Evolutionary conservation across 352 stramenopile genomes (phyloP).

Genomic region (Phytophthora tubulina): DNA sequence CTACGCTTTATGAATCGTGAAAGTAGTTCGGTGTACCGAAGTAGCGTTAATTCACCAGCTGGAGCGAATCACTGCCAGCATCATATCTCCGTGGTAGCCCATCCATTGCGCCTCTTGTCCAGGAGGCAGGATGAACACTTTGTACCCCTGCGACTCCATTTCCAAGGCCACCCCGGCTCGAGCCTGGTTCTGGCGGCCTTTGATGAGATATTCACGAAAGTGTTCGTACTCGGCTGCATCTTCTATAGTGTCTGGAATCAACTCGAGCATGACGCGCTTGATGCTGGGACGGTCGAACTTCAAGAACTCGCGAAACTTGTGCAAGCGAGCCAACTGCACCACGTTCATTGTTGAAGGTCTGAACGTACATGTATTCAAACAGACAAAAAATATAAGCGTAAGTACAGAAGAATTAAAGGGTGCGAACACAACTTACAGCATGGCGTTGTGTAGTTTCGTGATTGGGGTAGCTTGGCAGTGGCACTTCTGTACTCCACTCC

Average conservation of each 20-base stretch:
- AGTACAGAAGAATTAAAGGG: not conserved
- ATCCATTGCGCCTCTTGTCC: conserved; percentile 57
- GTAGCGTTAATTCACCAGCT: conserved; percentile 26
- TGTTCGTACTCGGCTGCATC: conserved; percentile 63
- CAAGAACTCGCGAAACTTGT: conserved; percentile 68
- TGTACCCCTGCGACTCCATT: conserved; percentile 70
- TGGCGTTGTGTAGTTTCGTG: not conserved
- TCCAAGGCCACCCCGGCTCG: conserved; percentile 63
- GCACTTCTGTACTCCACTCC: conserved; percentile 59
- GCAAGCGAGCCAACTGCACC: conserved; percentile 62
- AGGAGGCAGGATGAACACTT: conserved; percentile 77
- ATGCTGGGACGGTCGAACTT: conserved; percentile 60
- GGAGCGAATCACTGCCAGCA: conserved; percentile 74
- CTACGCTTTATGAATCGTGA: no score
- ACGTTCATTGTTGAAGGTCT: conserved; percentile 68
- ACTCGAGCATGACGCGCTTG: conserved; percentile 65
- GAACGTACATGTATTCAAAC: not conserved
- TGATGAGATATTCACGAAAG: conserved; percentile 64
- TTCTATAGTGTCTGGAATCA: conserved; percentile 52
- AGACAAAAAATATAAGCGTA: not conserved
- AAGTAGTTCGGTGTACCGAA: not conserved
- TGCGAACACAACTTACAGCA: conserved; percentile 15
- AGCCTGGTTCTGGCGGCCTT: conserved; percentile 45
- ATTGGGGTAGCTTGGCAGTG: conserved; percentile 54
- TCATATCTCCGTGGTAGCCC: conserved; percentile 67